Evolutionary conservation across 768 basidiomycete genomes (phyloP).

Genomic region (Strobilomyces echinocephalus): DNA sequence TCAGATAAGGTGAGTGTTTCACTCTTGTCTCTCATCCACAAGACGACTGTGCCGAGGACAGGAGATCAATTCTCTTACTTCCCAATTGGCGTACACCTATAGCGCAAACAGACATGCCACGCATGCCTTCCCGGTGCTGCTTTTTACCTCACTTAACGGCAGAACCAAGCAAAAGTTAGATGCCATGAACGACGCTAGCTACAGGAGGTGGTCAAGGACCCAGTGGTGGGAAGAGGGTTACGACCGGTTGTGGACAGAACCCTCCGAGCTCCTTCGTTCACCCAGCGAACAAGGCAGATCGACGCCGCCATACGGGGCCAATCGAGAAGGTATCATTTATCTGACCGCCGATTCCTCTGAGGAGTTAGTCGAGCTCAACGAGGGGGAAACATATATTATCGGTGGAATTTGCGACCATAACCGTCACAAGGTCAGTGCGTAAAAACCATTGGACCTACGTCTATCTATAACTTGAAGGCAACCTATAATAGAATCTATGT

Average conservation of each 20-base stretch:
- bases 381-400: slow-evolving; percentile 88
- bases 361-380: slow-evolving; percentile 75
- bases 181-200: slow-evolving; percentile 56
- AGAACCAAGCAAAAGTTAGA: slow-evolving; percentile 63
- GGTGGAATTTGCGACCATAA: slow-evolving; percentile 96
- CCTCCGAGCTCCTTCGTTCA: background rate
- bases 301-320: slow-evolving; percentile 8
- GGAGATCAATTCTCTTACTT: slow-evolving; percentile 88
- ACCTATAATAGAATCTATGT: slow-evolving; percentile 67
- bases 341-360: slow-evolving; percentile 92
- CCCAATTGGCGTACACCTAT: slow-evolving; percentile 90
- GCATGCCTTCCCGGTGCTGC: slow-evolving; percentile 62
- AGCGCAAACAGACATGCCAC: slow-evolving; percentile 74
- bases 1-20: slow-evolving; percentile 70
- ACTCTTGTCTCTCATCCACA: slow-evolving; percentile 6
- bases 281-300: background rate
- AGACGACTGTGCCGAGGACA: slow-evolving; percentile 31
- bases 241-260: slow-evolving; percentile 56
- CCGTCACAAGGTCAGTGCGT: slow-evolving; percentile 72
- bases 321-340: slow-evolving; percentile 67
- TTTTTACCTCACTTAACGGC: slow-evolving; percentile 80
- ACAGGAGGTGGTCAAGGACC: slow-evolving; percentile 76
- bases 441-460: background rate
- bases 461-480: slow-evolving; percentile 12
- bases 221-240: slow-evolving; percentile 82